Base-by-base conservation (phyloP, 192 early-diverging fungal genomes). In the Entomortierella parvispora region DNA sequence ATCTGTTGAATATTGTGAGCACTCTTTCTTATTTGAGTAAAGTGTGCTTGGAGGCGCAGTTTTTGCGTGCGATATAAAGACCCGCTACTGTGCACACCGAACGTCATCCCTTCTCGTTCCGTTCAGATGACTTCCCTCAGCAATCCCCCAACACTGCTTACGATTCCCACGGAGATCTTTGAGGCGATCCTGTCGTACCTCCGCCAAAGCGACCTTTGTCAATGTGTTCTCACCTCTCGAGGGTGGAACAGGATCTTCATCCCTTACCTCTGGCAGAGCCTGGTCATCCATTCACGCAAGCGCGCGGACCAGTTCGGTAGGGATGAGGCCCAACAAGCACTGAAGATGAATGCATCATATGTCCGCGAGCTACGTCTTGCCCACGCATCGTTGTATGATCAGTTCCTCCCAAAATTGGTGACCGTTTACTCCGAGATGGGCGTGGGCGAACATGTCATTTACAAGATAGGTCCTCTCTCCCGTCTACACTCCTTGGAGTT, bases 251-350 rank as follows among this genome's bases (percentile, higher is more conserved):
- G 15, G 15, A 4, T 5, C 20, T 58, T 58, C 4, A 20, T 40
- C 37, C 34, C 37, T 12, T 33, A 58, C 37, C 37, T 58, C 55
- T 58, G 55, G 55, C 34, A 34, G 25, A 58, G 10, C 55, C 20
- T 58, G n/a, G 17, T 20, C 32, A 4, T 58, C 37, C 12, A 4
- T 40, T 37, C 34, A 31, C 4, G 3, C 17, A 1, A 2, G 0
- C 37, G 14, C 0, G n/a, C 22, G n/a, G 40, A 25, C 5, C 18
- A 8, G 15, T 58, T 42, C 34, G 1, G 20, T 4, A 58, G 33
- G 23, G 18, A 18, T 3, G n/a, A 58, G 9, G 33, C 22, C 55
- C 55, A 40, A 34, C 6, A 25, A 18, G 22, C 34, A 9, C 55
- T 40, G 33, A 4, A 12, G 18, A 58, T 15, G 55, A n/a, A n/a